Evolutionary conservation across 768 basidiomycete genomes (phyloP).

Genomic region (Lyophyllum atratum): DNA sequence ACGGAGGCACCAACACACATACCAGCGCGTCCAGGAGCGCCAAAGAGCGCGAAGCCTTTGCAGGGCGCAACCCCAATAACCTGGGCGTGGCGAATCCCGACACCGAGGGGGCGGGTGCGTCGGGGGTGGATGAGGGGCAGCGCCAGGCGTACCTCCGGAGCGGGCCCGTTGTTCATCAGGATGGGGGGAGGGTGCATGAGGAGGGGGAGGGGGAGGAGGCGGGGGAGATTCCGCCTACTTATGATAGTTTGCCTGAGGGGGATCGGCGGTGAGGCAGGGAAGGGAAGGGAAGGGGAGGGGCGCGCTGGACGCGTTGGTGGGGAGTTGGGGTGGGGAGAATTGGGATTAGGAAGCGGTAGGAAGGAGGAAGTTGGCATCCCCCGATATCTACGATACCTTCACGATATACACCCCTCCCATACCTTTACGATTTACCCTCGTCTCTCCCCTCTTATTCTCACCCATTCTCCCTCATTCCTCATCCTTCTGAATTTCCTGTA

Average conservation of each 20-base stretch:
- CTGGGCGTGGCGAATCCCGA: conserved; percentile 13
- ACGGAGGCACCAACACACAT: neutral
- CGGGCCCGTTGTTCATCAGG: conserved; percentile 26
- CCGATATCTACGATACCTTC: too few species aligned
- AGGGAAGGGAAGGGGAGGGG: neutral
- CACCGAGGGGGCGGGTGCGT: neutral
- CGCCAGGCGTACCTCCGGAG: conserved; percentile 3
- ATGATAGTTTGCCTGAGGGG: conserved; percentile 26
- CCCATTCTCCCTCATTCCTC: too few species aligned
- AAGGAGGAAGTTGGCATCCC: too few species aligned
- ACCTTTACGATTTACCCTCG: too few species aligned
- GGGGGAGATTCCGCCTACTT: conserved; percentile 30
- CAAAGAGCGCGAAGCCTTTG: conserved; percentile 26
- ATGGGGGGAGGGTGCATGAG: conserved; percentile 22
- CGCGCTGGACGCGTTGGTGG: neutral
- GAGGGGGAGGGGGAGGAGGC: conserved; percentile 18
- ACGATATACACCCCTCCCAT: too few species aligned
- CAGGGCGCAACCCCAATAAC: conserved; percentile 1
- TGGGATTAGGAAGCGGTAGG: too few species aligned
- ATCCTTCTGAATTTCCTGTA: too few species aligned
- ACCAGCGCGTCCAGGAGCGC: conserved; percentile 8
- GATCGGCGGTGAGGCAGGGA: conserved; percentile 5
- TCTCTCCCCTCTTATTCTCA: neutral
- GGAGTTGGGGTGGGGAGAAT: neutral
- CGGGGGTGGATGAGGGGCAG: neutral